These are phyloP conservation scores for Cyclotella kingstonii DNA, from an alignment of 108 stramenopile species.

Conservation along the genomic window DNA sequence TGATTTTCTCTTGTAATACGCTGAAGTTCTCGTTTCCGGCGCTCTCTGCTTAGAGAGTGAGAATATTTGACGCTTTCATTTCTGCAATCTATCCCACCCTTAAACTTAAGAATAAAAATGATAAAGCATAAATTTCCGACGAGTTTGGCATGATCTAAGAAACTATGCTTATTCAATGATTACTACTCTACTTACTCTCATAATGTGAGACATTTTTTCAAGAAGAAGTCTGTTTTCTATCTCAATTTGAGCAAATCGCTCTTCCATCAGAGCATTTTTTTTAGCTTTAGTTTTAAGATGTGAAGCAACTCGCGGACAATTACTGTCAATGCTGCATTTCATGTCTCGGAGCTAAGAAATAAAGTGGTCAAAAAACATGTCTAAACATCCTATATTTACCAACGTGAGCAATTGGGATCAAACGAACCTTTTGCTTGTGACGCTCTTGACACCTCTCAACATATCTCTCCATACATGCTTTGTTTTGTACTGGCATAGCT, in stretches of 20 bases:
- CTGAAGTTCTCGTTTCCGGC: slow-evolving; percentile 75
- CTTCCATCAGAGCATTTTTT: slow-evolving; percentile 80
- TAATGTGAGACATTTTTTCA: slow-evolving; percentile 86
- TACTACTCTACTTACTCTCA: slow-evolving; percentile 52
- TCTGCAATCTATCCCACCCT: slow-evolving; percentile 61
- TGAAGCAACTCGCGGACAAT: slow-evolving; percentile 54
- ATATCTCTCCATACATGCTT: slow-evolving; percentile 70
- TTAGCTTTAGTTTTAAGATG: slow-evolving; percentile 76
- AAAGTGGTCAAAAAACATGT: not conserved
- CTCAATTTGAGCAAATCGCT: slow-evolving; percentile 73
- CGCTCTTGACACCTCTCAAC: slow-evolving; percentile 55
- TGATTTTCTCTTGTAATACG: slow-evolving; percentile 83
- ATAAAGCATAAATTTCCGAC: too few relatives aligned
- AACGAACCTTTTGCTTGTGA: slow-evolving; percentile 60
- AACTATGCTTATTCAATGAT: too few relatives aligned
- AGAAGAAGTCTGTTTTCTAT: slow-evolving; percentile 83
- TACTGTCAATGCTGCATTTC: slow-evolving; percentile 84
- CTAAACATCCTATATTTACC: not conserved
- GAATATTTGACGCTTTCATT: slow-evolving; percentile 48
- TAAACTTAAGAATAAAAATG: slow-evolving; percentile 21
- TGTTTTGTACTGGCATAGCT: slow-evolving; percentile 82
- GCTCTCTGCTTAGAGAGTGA: slow-evolving; percentile 54
- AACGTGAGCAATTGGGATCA: not conserved
- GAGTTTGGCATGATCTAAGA: too few relatives aligned
- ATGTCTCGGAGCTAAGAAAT: slow-evolving; percentile 61